Conservation (phyloP, 306 rosid genomes). For the Cercis canadensis region DNA sequence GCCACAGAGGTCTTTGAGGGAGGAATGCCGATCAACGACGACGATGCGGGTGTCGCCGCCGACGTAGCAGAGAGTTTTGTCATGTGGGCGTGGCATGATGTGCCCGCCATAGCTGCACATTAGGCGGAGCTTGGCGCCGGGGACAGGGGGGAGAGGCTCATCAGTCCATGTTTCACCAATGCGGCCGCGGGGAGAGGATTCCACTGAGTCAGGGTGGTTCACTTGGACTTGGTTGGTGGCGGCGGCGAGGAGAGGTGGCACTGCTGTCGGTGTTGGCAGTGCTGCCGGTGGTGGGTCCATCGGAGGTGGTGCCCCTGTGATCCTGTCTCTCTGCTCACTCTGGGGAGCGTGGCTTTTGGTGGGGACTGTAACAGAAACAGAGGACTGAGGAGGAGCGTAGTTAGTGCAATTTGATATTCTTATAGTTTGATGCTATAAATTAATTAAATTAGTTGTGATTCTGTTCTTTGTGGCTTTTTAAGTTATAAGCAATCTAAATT, state of each 20-base stretch:
- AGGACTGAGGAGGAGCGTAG: conserved; percentile 34
- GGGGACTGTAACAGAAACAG: neutral
- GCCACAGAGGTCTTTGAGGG: conserved; percentile 63
- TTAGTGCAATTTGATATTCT: conserved; percentile 30
- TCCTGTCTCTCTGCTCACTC: neutral
- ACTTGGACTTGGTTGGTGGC: conserved; percentile 34
- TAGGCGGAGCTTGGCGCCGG: conserved; percentile 79
- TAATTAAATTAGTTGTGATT: neutral
- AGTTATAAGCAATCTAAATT: conserved; percentile 24
- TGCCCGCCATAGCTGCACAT: conserved; percentile 99
- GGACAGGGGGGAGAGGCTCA: conserved; percentile 60
- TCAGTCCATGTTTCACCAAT: conserved; percentile 61
- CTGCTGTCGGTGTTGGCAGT: conserved; percentile 22
- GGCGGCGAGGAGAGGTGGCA: conserved; percentile 21
- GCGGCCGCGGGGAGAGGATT: conserved; percentile 68
- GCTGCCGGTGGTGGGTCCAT: conserved; percentile 42
- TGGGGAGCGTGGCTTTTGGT: too few relatives aligned
- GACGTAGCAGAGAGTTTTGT: conserved; percentile 85
- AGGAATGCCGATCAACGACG: conserved; percentile 69
- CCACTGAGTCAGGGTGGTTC: conserved; percentile 57
- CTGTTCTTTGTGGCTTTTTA: conserved; percentile 29
- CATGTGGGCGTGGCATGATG: conserved; percentile 94
- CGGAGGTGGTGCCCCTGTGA: neutral
- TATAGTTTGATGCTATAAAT: conserved; percentile 6
- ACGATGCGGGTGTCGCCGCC: conserved; percentile 93